These are phyloP conservation scores for Candida endomychidarum DNA, from an alignment of 805 yeast species.

Conservation along the genomic window DNA sequence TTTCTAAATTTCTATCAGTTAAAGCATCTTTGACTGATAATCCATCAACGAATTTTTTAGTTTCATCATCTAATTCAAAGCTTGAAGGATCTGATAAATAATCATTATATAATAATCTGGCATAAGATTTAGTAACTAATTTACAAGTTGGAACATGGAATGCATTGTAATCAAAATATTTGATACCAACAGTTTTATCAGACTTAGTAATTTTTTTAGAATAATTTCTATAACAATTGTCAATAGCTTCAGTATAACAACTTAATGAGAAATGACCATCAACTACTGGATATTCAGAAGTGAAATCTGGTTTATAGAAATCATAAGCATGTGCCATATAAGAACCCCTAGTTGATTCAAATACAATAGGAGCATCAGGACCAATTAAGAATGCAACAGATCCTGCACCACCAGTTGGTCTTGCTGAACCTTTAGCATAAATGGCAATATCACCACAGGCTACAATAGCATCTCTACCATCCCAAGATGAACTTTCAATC, in stretches of 20 bases:
- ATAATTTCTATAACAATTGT: conserved; percentile 79
- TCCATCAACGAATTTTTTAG: conserved; percentile 51
- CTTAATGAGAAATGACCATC: conserved; percentile 95
- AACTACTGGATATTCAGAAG: conserved; percentile 93
- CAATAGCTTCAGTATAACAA: conserved; percentile 93
- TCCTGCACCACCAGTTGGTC: conserved; percentile 99
- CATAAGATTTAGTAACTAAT: conserved; percentile 88
- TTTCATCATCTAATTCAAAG: conserved; percentile 50
- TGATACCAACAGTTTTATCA: conserved; percentile 55
- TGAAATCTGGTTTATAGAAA: conserved; percentile 96
- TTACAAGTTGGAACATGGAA: conserved; percentile 99
- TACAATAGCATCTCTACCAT: conserved; percentile 95
- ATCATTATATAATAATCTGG: conserved; percentile 88
- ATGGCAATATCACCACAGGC: conserved; percentile 98
- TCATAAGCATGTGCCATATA: conserved; percentile 97
- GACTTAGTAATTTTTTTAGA: conserved; percentile 65
- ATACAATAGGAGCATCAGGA: conserved; percentile 95
- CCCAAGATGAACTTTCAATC: conserved; percentile 96
- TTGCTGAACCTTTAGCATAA: conserved; percentile 94
- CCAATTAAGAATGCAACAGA: conserved; percentile 92
- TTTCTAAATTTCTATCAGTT: conserved; percentile 78
- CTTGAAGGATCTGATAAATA: conserved; percentile 66
- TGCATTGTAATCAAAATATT: conserved; percentile 85
- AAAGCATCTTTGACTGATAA: conserved; percentile 75
- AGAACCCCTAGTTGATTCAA: conserved; percentile 86